Evolutionary conservation across 2,329 filamentous ascomycete genomes (phyloP).

Genomic region (Cylindrodendrum hubeiense): DNA sequence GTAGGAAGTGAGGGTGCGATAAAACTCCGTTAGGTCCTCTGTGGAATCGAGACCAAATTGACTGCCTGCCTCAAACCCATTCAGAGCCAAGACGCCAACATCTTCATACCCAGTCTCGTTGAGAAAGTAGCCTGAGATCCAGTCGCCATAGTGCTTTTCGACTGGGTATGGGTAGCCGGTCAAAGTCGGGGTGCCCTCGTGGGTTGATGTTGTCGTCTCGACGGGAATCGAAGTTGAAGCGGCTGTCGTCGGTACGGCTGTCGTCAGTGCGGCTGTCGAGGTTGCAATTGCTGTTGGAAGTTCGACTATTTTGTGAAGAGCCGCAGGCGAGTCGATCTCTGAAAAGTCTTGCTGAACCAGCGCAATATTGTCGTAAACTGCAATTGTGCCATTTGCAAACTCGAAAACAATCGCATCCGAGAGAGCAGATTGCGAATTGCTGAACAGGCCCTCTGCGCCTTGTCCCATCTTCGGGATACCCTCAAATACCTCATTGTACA

Average conservation of each 20-base stretch:
- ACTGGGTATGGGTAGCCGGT: slow-evolving; percentile 7
- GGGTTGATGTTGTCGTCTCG: not conserved
- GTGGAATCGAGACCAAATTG: not conserved
- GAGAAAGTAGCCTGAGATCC: slow-evolving; percentile 16
- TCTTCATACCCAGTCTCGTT: slow-evolving; percentile 16
- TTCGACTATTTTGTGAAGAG: no score
- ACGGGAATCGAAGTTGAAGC: not conserved
- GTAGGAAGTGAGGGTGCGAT: not conserved
- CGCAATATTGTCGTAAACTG: no score
- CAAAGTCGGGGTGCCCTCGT: not conserved
- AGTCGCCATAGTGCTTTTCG: not conserved
- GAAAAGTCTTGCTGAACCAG: no score
- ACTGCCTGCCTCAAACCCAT: not conserved
- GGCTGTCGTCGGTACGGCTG: not conserved
- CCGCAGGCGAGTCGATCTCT: no score
- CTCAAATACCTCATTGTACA: not conserved
- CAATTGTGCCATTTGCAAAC: no score
- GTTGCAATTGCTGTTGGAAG: not conserved
- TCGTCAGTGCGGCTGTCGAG: not conserved
- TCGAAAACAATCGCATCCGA: no score
- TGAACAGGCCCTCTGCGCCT: no score
- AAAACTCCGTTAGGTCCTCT: not conserved
- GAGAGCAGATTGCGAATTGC: no score
- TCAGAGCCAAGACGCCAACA: slow-evolving; percentile 2
- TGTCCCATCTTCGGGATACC: not conserved